Base-by-base conservation (phyloP, 2,329 filamentous ascomycete species). In the Ascochyta lentis region DNA sequence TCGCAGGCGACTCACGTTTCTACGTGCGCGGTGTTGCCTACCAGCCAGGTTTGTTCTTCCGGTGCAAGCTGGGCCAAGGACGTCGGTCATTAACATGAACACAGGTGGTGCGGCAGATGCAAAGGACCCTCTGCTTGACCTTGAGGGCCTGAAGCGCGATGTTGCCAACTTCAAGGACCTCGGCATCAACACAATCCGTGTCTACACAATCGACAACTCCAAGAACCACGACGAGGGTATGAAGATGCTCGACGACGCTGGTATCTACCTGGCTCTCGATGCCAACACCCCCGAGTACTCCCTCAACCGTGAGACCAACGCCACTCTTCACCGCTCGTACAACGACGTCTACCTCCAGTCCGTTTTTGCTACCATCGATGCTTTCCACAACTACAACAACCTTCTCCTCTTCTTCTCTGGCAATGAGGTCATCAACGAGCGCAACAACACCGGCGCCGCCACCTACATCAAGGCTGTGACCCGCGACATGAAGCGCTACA, bases 161-260 rank as follows among this genome's bases (percentile, higher is more conserved):
- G 89, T 96, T 64, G 78, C 80, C 49, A 83, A 91, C 75, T 96
- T 96, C 85, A 85, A 91, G 80, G 84, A 92, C 62, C 83, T 97
- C 49, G 92, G 92, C 33, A 82, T 96, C 78, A 97, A 97, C 82
- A 92, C 92, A 19, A 83, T 97, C 72, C 92, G 93, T 77, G 89
- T 96, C 61, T 97, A 96, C 83, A 91, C 89, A 7, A 88, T 96
- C 65, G 93, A 97, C 81, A 96, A 96, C 84, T 89, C 88, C 45
- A 78, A 83, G 69, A 81, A 89, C 76, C 93, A 97, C 79, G 88
- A 93, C 66, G 84, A 87, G 62, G 96, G 92, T 79, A 97, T 97
- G 92, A 81, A 84, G 59, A 82, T 86, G 49, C 84, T 96, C 60
- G 88, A 86, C 51, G 89, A 90, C 67, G 92, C 91, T 59, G 90